phyloP scores from a whole-genome alignment of 1,284 basidiomycete genomes.

The Wallemia ichthyophaga region DNA sequence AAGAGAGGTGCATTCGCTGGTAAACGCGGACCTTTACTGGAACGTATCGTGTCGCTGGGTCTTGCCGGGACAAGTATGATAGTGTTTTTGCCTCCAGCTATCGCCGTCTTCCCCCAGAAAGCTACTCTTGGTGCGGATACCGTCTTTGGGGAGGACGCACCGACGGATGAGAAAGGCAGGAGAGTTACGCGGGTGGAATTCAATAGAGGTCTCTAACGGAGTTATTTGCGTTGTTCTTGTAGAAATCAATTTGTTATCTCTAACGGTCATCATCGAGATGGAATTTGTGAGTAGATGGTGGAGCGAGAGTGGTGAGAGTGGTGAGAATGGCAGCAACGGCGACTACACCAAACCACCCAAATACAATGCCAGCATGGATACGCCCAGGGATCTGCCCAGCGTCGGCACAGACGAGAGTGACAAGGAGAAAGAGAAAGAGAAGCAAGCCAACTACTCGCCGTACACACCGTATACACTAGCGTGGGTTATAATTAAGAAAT shows the following conservation, averaged over 20 bases:
- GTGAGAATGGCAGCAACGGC: no score
- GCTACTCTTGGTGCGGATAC: constrained; percentile 16
- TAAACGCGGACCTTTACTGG: constrained; percentile 12
- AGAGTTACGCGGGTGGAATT: constrained; percentile 18
- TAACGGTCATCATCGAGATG: not conserved
- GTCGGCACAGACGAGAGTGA: not conserved
- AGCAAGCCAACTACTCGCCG: not conserved
- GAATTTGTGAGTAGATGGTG: not conserved
- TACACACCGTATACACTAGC: not conserved
- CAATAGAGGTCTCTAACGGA: constrained; percentile 20
- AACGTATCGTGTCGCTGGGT: constrained; percentile 16
- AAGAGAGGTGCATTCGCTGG: constrained; percentile 16
- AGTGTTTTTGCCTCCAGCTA: constrained; percentile 23
- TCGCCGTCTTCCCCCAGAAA: constrained; percentile 23
- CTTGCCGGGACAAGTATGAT: constrained; percentile 2
- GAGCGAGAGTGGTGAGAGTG: not conserved
- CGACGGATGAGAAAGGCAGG: constrained; percentile 13
- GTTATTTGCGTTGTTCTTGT: no score
- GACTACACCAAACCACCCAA: not conserved
- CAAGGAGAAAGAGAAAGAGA: not conserved
- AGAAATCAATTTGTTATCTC: no score
- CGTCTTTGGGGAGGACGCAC: constrained; percentile 15
- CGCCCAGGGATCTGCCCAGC: not conserved
- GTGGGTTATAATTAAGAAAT: not conserved
- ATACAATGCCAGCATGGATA: not conserved